phyloP scores from a whole-genome alignment of 495 filamentous ascomycete species.

The Cryomyces minteri region DNA sequence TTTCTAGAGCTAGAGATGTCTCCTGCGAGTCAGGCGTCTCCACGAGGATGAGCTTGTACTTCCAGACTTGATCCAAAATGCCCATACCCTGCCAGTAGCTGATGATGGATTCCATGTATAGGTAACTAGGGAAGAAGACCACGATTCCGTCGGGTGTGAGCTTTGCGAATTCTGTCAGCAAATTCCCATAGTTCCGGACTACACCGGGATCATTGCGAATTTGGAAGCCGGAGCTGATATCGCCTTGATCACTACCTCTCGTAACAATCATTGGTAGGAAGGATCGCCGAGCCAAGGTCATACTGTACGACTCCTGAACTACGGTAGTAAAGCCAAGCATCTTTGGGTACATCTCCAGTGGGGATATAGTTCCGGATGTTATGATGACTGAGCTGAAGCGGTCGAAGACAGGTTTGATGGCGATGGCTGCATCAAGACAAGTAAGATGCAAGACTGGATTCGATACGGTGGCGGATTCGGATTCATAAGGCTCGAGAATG shows the following conservation, averaged over 20 bases:
- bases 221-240: constrained; percentile 79
- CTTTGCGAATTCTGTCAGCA: constrained; percentile 83
- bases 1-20: constrained; percentile 87
- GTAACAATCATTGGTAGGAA: constrained; percentile 98
- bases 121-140: constrained; percentile 96
- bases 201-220: constrained; percentile 89
- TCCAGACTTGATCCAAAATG: constrained; percentile 94
- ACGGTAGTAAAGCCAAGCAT: constrained; percentile 90
- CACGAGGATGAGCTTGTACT: constrained; percentile 94
- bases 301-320: constrained; percentile 88
- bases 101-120: constrained; percentile 99
- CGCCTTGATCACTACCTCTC: constrained; percentile 78
- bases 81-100: constrained; percentile 98
- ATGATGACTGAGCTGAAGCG: constrained; percentile 96
- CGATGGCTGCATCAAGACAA: constrained; percentile 93
- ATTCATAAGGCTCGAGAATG: constrained; percentile 92
- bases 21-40: constrained; percentile 97
- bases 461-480: constrained; percentile 83
- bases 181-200: constrained; percentile 84
- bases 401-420: constrained; percentile 95
- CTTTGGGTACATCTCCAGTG: constrained; percentile 96
- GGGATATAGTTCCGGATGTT: constrained; percentile 92
- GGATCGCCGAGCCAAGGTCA: constrained; percentile 88
- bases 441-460: constrained; percentile 94
- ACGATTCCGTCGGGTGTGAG: constrained; percentile 94